Percentiles rank a stretch among this genome's conserved stretches.
Evolutionary conservation across 257 asterid genomes (phyloP).

Genomic region (Ajuga chamaepitys): DNA sequence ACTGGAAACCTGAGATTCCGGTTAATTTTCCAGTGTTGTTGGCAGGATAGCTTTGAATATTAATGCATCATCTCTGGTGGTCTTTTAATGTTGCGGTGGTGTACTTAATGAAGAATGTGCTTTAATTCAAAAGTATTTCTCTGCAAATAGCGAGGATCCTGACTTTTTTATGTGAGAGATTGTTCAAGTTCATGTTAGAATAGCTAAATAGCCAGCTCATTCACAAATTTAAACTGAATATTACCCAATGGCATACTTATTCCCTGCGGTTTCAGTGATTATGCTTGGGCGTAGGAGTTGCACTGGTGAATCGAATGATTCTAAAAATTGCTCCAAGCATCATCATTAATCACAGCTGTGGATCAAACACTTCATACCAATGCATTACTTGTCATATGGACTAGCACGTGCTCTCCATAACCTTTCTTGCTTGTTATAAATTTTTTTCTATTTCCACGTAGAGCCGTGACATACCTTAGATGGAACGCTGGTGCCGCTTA

Average conservation of each 20-base stretch:
- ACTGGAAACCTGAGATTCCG: not conserved
- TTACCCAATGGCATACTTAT: not conserved
- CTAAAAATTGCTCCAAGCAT: not conserved
- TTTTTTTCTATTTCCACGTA: not conserved
- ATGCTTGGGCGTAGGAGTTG: slow-evolving; percentile 2
- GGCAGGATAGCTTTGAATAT: not conserved
- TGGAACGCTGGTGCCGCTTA: too few relatives aligned
- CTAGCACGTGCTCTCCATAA: not conserved
- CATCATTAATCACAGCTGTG: not conserved
- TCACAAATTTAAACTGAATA: not conserved
- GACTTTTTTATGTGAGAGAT: not conserved
- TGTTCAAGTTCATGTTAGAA: not conserved
- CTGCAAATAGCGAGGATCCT: not conserved
- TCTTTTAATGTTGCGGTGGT: not conserved
- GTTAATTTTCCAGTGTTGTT: not conserved
- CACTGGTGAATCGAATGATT: not conserved
- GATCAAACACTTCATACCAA: not conserved
- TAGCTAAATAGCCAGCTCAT: not conserved
- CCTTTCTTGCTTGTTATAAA: not conserved
- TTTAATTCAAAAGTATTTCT: not conserved
- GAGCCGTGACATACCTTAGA: not conserved
- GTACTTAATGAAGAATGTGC: not conserved
- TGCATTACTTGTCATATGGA: not conserved
- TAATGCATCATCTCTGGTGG: not conserved
- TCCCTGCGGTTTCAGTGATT: not conserved